Conservation (phyloP, 225 moss, liverwort and hornwort genomes). For the Thuidium tamariscinum region DNA sequence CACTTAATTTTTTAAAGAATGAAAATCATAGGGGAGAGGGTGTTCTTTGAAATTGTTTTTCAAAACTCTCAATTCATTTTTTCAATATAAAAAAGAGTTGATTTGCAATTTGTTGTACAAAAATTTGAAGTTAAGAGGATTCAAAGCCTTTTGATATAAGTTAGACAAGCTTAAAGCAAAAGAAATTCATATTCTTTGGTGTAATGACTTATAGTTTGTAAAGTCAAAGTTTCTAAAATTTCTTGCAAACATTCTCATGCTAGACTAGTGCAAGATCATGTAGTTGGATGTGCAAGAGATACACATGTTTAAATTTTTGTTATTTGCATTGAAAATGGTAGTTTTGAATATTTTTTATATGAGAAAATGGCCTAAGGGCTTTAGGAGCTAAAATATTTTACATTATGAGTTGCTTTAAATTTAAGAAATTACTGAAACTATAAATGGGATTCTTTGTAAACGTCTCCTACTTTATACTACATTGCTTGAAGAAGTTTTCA, state of each 20-base stretch:
- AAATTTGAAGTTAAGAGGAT: not conserved
- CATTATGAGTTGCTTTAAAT: not conserved
- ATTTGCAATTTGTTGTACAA: not conserved
- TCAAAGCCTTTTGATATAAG: not conserved
- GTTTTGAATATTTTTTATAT: not conserved
- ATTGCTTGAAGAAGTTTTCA: too few species aligned
- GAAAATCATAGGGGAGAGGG: accelerated
- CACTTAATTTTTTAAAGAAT: too few species aligned
- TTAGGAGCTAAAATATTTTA: not conserved
- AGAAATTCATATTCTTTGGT: not conserved
- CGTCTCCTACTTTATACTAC: too few species aligned
- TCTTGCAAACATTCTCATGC: accelerated
- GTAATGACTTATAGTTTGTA: not conserved
- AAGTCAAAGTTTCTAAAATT: not conserved
- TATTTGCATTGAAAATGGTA: not conserved
- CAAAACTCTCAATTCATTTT: not conserved
- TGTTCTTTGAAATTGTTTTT: accelerated
- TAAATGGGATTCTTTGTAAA: not conserved
- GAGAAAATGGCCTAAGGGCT: not conserved
- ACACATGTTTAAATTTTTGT: not conserved
- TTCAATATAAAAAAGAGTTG: not conserved
- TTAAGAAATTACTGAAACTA: not conserved
- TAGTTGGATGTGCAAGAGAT: not conserved
- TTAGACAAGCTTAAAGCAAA: too few species aligned
- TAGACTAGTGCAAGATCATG: not conserved